Conservation (phyloP, 1,139 yeast genomes). For the Pneumocystis jirovecii region DNA sequence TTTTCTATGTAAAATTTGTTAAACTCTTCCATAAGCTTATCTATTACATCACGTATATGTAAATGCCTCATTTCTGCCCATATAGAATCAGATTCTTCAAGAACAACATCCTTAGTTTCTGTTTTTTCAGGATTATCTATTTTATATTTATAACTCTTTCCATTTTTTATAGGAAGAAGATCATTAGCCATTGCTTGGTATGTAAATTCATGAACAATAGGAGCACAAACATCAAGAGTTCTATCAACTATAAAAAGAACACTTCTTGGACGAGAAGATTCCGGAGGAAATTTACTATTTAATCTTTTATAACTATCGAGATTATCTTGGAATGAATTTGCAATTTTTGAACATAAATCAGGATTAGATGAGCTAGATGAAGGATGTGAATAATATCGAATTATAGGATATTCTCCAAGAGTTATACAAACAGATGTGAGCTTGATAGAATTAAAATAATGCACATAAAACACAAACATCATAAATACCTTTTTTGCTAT, state of each 20-base stretch:
- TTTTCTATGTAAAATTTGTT: constrained; percentile 57
- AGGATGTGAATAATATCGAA: constrained; percentile 50
- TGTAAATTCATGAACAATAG: constrained; percentile 78
- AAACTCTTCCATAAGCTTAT: constrained; percentile 43
- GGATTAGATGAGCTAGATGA: constrained; percentile 40
- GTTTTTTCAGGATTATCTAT: constrained; percentile 51
- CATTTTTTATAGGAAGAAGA: constrained; percentile 33
- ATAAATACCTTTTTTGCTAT: constrained; percentile 33
- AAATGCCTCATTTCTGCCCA: constrained; percentile 62
- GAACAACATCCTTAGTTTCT: constrained; percentile 32
- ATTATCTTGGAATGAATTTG: constrained; percentile 52
- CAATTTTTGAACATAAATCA: constrained; percentile 55
- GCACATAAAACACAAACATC: neutral
- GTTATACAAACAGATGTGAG: constrained; percentile 57
- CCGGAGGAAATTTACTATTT: constrained; percentile 50
- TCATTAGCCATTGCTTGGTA: constrained; percentile 92
- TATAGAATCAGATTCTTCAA: constrained; percentile 54
- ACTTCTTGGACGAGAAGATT: constrained; percentile 39
- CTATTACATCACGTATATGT: constrained; percentile 67
- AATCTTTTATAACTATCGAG: constrained; percentile 62
- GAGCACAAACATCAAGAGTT: constrained; percentile 68
- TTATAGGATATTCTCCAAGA: constrained; percentile 78
- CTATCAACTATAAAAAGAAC: constrained; percentile 68
- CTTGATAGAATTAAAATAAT: neutral
- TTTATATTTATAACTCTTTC: constrained; percentile 40